phyloP scores from a whole-genome alignment of 2,329 filamentous ascomycete species.

The Teratosphaeria viscida region DNA sequence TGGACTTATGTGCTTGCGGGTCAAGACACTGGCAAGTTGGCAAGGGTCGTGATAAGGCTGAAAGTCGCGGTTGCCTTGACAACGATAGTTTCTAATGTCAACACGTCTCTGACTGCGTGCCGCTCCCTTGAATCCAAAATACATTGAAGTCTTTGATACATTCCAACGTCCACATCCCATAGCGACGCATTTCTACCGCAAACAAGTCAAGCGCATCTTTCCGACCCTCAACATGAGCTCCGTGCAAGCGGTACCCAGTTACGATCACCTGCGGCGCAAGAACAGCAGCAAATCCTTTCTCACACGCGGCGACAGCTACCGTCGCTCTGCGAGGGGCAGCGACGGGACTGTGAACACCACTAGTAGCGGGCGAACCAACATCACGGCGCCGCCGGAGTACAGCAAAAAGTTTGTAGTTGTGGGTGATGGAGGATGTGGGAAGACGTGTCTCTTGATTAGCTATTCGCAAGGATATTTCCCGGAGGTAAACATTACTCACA shows the following conservation, averaged over 20 bases:
- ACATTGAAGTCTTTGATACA: neutral
- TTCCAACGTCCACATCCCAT: conserved; percentile 1
- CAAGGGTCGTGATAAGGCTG: neutral
- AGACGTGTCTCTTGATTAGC: conserved; percentile 96
- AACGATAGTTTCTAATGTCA: neutral
- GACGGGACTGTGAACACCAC: conserved; percentile 82
- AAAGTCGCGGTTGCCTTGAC: neutral
- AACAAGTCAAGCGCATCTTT: neutral
- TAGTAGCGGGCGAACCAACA: conserved; percentile 65
- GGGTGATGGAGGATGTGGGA: conserved; percentile 93
- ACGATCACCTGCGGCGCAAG: conserved; percentile 50
- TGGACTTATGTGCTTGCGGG: no score
- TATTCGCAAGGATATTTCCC: conserved; percentile 98
- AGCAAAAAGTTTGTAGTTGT: conserved; percentile 99
- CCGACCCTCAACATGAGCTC: conserved; percentile 15
- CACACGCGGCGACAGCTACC: conserved; percentile 24
- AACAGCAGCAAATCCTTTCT: conserved; percentile 30
- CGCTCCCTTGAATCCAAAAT: neutral
- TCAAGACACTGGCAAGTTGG: neutral
- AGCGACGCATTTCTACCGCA: neutral
- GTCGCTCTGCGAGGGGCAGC: conserved; percentile 47
- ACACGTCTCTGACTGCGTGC: no score
- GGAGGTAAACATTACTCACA: conserved; percentile 54
- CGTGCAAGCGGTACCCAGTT: conserved; percentile 31
- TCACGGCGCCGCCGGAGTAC: conserved; percentile 84